A percentile compares a stretch with the other conserved stretches of the same genome.
These are phyloP conservation scores for Cladobotryum protrusum DNA, from an alignment of 2,329 filamentous ascomycete genomes.

Conservation along the genomic window DNA sequence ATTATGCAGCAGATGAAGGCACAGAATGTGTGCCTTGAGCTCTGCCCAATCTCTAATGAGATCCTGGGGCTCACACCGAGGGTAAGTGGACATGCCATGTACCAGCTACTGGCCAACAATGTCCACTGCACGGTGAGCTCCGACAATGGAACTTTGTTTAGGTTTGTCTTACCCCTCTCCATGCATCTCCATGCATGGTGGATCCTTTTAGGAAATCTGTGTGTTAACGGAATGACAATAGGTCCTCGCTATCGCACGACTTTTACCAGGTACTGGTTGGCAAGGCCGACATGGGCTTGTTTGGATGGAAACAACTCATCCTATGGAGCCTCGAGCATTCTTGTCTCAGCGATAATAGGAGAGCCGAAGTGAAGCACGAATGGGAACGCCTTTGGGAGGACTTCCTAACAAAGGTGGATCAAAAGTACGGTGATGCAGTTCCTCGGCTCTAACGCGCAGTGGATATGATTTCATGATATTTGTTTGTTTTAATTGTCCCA, in stretches of 20 bases:
- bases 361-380: constrained; percentile 27
- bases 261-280: constrained; percentile 73
- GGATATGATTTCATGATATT: too few relatives aligned
- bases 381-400: constrained; percentile 53
- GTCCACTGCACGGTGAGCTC: constrained; percentile 69
- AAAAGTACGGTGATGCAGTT: constrained; percentile 26
- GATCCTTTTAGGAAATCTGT: too few relatives aligned
- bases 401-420: constrained; percentile 50
- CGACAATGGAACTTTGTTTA: constrained; percentile 69
- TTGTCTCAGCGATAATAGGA: constrained; percentile 42
- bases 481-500: too few relatives aligned
- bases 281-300: constrained; percentile 57
- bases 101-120: constrained; percentile 62
- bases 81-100: constrained; percentile 60
- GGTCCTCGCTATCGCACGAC: constrained; percentile 66
- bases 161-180: constrained; percentile 35
- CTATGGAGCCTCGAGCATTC: constrained; percentile 59
- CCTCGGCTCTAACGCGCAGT: too few relatives aligned
- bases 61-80: constrained; percentile 62
- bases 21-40: constrained; percentile 62
- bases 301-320: constrained; percentile 64
- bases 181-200: neutral
- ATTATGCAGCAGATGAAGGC: constrained; percentile 61
- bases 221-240: constrained; percentile 22
- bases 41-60: constrained; percentile 74